Percentiles rank a stretch among this genome's conserved stretches.
Evolutionary conservation across 2,329 filamentous ascomycete species (phyloP).

Genomic region (Nemania abortiva): DNA sequence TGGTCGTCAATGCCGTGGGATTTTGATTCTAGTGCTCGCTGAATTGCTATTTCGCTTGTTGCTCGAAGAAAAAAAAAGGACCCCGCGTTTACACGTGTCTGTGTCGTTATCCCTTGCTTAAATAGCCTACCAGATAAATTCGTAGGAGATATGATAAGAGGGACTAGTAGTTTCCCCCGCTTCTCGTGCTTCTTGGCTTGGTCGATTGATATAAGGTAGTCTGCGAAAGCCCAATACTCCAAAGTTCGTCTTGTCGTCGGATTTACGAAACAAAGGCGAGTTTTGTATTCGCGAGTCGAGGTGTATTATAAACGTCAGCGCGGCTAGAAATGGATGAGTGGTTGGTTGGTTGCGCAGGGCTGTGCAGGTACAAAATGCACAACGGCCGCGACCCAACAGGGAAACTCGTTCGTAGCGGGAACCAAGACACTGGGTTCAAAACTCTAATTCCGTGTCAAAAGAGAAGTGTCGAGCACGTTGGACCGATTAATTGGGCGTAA

Average conservation of each 20-base stretch:
- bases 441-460: constrained; percentile 18
- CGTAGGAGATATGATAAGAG: constrained; percentile 23
- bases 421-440: constrained; percentile 7
- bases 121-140: constrained; percentile 14
- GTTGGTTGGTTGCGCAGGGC: constrained; percentile 33
- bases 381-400: constrained; percentile 41
- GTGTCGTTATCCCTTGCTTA: constrained; percentile 2
- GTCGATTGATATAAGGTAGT: constrained; percentile 14
- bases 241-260: constrained; percentile 11
- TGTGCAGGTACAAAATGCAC: constrained; percentile 50
- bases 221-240: constrained; percentile 3
- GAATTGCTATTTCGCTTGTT: constrained; percentile 7
- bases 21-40: constrained; percentile 25
- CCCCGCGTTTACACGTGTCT: constrained; percentile 12
- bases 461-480: constrained; percentile 3
- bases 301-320: constrained; percentile 22
- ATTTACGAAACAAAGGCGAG: constrained; percentile 7
- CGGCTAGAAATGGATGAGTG: constrained; percentile 14
- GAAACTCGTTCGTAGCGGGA: constrained; percentile 36
- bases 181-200: constrained; percentile 24
- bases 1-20: constrained; percentile 33
- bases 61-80: background rate
- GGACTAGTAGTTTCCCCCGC: constrained; percentile 30
- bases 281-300: constrained; percentile 11
- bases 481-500: constrained; percentile 2